phyloP scores from a whole-genome alignment of 805 yeast species.

The Metschnikowia dekortorum region DNA sequence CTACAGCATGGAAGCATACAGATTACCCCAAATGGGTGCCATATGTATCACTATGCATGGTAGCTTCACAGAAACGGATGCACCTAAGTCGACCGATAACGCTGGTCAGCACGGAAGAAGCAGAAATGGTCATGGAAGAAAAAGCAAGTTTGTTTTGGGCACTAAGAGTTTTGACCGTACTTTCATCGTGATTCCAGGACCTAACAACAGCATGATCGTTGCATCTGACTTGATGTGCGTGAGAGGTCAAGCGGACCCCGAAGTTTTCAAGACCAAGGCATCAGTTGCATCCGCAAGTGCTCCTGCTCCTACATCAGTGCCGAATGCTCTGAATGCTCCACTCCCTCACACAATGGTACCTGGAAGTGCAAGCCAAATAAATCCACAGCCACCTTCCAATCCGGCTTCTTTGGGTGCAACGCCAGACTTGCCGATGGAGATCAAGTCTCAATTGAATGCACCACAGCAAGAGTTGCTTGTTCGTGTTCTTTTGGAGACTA shows the following conservation, averaged over 20 bases:
- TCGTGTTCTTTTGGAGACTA: slow-evolving; percentile 66
- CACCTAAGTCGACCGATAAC: slow-evolving; percentile 42
- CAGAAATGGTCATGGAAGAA: slow-evolving; percentile 19
- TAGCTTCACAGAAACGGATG: slow-evolving; percentile 63
- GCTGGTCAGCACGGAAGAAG: slow-evolving; percentile 14
- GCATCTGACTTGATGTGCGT: slow-evolving; percentile 80
- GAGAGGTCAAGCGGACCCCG: slow-evolving; percentile 19
- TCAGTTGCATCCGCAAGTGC: slow-evolving; percentile 8
- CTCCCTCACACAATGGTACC: slow-evolving; percentile 5
- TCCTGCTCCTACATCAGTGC: slow-evolving; percentile 13
- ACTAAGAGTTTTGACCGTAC: slow-evolving; percentile 83
- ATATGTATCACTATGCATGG: slow-evolving; percentile 82
- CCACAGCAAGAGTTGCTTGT: slow-evolving; percentile 61
- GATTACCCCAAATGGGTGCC: slow-evolving; percentile 68
- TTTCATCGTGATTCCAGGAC: slow-evolving; percentile 69
- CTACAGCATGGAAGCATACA: slow-evolving; percentile 75
- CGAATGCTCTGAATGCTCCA: slow-evolving; percentile 1
- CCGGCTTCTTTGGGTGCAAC: slow-evolving; percentile 13
- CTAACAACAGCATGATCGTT: slow-evolving; percentile 66
- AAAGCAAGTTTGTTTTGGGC: slow-evolving; percentile 36
- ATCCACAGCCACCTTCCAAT: slow-evolving; percentile 6
- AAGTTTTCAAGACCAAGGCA: slow-evolving; percentile 13
- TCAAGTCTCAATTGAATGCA: slow-evolving; percentile 46
- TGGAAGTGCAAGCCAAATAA: not conserved
- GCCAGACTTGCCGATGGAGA: slow-evolving; percentile 52